Conservation (phyloP, 768 basidiomycete genomes). For the Kondoa subrosea region DNA sequence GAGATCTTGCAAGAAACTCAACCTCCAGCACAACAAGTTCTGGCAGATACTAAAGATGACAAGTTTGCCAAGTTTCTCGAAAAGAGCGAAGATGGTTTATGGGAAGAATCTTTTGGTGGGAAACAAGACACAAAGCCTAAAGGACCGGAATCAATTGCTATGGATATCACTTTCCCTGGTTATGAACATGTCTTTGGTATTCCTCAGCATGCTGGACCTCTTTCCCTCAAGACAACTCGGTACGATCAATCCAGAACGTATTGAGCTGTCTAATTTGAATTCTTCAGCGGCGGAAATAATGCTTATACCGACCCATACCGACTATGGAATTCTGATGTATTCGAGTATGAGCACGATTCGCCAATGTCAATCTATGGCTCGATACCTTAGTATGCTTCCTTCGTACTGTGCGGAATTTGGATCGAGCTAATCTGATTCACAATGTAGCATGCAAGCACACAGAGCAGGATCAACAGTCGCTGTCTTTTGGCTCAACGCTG, state of each 20-base stretch:
- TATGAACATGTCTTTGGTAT: constrained; percentile 87
- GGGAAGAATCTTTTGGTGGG: constrained; percentile 70
- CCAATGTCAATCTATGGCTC: constrained; percentile 30
- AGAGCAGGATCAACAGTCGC: constrained; percentile 72
- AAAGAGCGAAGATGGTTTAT: constrained; percentile 60
- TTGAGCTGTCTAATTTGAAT: background rate
- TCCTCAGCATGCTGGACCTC: constrained; percentile 80
- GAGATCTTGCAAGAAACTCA: constrained; percentile 22
- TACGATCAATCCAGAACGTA: background rate
- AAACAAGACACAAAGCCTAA: constrained; percentile 94
- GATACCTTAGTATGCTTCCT: constrained; percentile 1
- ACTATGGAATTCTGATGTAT: constrained; percentile 86
- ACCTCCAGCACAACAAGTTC: constrained; percentile 27
- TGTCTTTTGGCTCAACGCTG: constrained; percentile 67
- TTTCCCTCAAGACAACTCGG: constrained; percentile 68
- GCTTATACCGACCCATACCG: constrained; percentile 80
- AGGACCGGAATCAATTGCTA: constrained; percentile 81
- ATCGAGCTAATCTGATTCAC: constrained; percentile 4
- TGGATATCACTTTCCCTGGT: constrained; percentile 85
- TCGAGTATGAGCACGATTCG: constrained; percentile 64
- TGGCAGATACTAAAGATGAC: constrained; percentile 23
- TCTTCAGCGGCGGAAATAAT: constrained; percentile 50
- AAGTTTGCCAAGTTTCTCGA: constrained; percentile 43
- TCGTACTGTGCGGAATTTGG: constrained; percentile 58
- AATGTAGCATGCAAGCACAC: constrained; percentile 66